Percentiles rank a stretch among this genome's conserved stretches.
Evolutionary conservation across 805 yeast species (phyloP).

Genomic region (Ogataea ramenticola): DNA sequence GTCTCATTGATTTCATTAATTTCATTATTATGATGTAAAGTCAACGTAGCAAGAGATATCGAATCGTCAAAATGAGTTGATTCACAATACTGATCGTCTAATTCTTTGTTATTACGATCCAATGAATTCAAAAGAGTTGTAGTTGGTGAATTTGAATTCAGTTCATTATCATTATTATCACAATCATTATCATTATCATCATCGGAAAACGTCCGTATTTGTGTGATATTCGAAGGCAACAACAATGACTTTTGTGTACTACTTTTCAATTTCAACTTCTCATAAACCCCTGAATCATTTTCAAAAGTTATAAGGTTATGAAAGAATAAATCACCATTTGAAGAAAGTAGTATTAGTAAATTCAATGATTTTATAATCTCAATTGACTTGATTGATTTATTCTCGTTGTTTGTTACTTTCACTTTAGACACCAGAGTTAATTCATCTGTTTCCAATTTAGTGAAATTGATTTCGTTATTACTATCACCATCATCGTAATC

Average conservation of each 20-base stretch:
- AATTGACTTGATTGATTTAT: conserved; percentile 22
- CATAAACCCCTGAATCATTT: background rate
- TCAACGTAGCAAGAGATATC: conserved; percentile 24
- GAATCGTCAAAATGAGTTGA: conserved; percentile 17
- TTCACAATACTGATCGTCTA: conserved; percentile 1
- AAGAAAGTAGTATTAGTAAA: conserved; percentile 18
- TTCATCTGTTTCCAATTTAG: background rate
- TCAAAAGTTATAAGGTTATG: background rate
- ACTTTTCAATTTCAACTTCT: no score
- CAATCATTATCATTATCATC: no score
- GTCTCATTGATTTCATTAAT: conserved; percentile 1
- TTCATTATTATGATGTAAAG: conserved; percentile 5
- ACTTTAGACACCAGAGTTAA: conserved; percentile 1
- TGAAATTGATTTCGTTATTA: no score
- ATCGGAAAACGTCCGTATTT: no score
- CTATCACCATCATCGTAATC: no score
- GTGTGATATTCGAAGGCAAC: no score
- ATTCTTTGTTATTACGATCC: background rate
- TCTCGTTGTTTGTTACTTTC: conserved; percentile 3
- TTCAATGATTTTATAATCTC: conserved; percentile 25
- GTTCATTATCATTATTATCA: no score
- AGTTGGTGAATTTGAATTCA: background rate
- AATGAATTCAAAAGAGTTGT: background rate
- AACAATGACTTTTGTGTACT: no score
- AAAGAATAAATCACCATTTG: background rate